A percentile compares a stretch with the other conserved stretches of the same genome.
Conservation (phyloP, 129 eudicot species). For the Artemisia tridentata region DNA sequence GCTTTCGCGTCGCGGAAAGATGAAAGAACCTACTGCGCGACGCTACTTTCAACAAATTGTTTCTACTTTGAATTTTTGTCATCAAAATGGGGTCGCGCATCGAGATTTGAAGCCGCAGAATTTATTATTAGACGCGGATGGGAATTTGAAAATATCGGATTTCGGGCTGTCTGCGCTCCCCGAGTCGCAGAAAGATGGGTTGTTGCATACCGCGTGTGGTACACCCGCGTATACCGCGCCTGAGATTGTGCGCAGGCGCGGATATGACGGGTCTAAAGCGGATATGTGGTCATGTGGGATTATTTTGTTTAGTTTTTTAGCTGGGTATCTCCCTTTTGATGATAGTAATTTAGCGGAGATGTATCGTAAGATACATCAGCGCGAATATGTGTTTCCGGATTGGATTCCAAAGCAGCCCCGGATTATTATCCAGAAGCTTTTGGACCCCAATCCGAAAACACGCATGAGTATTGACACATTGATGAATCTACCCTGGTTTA, state of each 20-base stretch:
- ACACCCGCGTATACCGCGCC: conserved; percentile 50
- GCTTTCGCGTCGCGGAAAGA: conserved; percentile 49
- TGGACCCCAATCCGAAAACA: conserved; percentile 76
- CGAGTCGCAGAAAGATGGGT: conserved; percentile 44
- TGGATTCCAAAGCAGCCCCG: conserved; percentile 61
- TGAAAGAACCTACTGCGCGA: conserved; percentile 60
- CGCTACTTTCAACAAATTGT: conserved; percentile 59
- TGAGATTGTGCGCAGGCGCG: conserved; percentile 39
- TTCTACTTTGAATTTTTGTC: conserved; percentile 69
- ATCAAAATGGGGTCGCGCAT: conserved; percentile 71
- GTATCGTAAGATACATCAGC: conserved; percentile 60
- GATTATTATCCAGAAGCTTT: conserved; percentile 46
- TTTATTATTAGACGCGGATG: conserved; percentile 40
- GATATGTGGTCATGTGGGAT: conserved; percentile 97
- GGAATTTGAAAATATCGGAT: conserved; percentile 57
- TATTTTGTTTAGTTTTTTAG: conserved; percentile 51
- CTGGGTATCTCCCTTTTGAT: conserved; percentile 69
- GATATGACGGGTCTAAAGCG: conserved; percentile 65
- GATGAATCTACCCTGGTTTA: conserved; percentile 59
- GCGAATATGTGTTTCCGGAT: conserved; percentile 57
- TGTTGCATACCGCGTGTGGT: conserved; percentile 44
- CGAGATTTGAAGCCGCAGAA: conserved; percentile 88
- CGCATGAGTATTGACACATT: conserved; percentile 57
- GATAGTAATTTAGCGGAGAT: conserved; percentile 59
- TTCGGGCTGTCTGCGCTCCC: conserved; percentile 81